These are phyloP conservation scores for Ascodesmis nigricans DNA, from an alignment of 495 filamentous ascomycete genomes.

Conservation along the genomic window DNA sequence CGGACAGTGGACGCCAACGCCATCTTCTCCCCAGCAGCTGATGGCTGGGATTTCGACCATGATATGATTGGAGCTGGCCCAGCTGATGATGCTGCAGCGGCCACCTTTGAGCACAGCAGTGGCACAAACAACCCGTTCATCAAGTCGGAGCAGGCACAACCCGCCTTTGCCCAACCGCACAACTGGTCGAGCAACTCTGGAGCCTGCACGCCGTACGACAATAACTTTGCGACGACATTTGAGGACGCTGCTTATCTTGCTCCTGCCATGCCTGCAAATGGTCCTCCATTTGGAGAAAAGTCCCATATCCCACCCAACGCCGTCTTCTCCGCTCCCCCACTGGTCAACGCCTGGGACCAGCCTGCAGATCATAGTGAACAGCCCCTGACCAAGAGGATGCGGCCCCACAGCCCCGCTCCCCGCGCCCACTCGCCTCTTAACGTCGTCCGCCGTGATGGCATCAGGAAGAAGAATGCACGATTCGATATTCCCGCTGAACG, in stretches of 20 bases:
- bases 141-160: constrained; percentile 26
- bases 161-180: constrained; percentile 27
- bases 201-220: constrained; percentile 23
- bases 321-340: constrained; percentile 25
- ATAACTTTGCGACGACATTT: constrained; percentile 21
- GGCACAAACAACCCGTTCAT: constrained; percentile 29
- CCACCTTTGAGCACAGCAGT: constrained; percentile 25
- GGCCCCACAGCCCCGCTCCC: constrained; percentile 46
- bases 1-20: constrained; percentile 45
- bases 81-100: constrained; percentile 20
- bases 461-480: constrained; percentile 97
- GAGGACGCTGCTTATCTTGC: constrained; percentile 21
- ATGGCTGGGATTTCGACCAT: constrained; percentile 35
- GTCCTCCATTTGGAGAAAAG: constrained; percentile 20
- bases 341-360: constrained; percentile 35
- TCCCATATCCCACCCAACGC: constrained; percentile 29
- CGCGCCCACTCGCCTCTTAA: constrained; percentile 58
- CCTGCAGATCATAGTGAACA: constrained; percentile 35
- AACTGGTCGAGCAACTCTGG: constrained; percentile 22
- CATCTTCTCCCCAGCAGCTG: constrained; percentile 40
- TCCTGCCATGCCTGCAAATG: constrained; percentile 15
- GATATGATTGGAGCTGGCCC: constrained; percentile 30
- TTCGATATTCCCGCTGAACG: constrained; percentile 93
- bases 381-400: constrained; percentile 47
- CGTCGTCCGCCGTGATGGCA: constrained; percentile 57